These are phyloP conservation scores for Wickerhamomyces ciferrii DNA, from an alignment of 805 yeast species.

Conservation along the genomic window DNA sequence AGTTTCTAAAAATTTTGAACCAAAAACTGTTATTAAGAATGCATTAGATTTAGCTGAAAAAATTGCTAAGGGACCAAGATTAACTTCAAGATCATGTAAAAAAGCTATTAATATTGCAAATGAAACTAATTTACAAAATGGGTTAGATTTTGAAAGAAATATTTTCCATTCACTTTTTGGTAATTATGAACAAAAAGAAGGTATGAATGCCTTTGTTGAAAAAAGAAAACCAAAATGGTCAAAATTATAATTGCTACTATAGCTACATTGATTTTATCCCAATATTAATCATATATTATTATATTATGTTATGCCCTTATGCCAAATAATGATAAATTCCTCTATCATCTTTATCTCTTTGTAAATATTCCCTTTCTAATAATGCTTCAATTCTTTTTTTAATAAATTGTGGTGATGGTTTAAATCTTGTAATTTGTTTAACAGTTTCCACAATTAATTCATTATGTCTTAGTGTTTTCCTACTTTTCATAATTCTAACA, in stretches of 20 bases:
- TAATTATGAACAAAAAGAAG: conserved; percentile 41
- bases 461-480: conserved; percentile 56
- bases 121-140: conserved; percentile 31
- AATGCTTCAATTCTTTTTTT: conserved; percentile 70
- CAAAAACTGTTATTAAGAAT: conserved; percentile 32
- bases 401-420: conserved; percentile 61
- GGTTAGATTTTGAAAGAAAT: conserved; percentile 36
- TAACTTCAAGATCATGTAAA: conserved; percentile 42
- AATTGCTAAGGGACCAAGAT: conserved; percentile 35
- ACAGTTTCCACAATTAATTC: conserved; percentile 64
- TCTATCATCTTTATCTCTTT: conserved; percentile 59
- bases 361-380: conserved; percentile 76
- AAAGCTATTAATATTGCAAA: conserved; percentile 35
- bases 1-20: conserved; percentile 35
- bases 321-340: conserved; percentile 67
- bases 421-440: conserved; percentile 59
- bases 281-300: too few species aligned
- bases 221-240: conserved; percentile 32
- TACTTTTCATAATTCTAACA: conserved; percentile 80
- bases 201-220: conserved; percentile 46
- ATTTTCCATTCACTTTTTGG: conserved; percentile 42
- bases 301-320: neutral
- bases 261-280: neutral
- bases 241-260: neutral
- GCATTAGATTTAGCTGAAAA: conserved; percentile 39